Evolutionary conservation across 2,329 filamentous ascomycete species (phyloP).

Genomic region (Thelonectria olida): DNA sequence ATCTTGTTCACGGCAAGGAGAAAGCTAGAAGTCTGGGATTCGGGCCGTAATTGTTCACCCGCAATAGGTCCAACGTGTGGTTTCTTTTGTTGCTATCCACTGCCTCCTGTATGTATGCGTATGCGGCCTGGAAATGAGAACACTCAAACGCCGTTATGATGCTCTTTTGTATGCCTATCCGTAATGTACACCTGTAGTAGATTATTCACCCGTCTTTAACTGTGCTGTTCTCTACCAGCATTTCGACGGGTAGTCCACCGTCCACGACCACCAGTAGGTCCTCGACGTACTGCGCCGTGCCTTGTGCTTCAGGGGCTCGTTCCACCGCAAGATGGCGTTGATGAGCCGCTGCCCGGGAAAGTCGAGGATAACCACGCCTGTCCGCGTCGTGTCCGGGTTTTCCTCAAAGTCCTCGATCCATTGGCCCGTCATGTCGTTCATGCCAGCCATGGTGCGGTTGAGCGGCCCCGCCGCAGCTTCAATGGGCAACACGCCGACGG

Average conservation of each 20-base stretch:
- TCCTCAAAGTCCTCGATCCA: constrained; percentile 49
- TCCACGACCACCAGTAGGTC: neutral
- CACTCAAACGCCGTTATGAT: neutral
- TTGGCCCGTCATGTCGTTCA: constrained; percentile 59
- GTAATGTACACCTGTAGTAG: too few species aligned
- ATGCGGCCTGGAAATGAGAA: too few species aligned
- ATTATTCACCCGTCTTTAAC: too few species aligned
- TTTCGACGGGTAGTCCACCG: neutral
- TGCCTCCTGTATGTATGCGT: too few species aligned
- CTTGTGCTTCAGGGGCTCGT: constrained; percentile 40
- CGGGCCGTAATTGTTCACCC: too few species aligned
- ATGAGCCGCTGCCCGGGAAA: constrained; percentile 57
- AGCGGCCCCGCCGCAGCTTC: constrained; percentile 59
- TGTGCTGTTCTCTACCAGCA: constrained; percentile 2
- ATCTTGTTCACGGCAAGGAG: neutral
- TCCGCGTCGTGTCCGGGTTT: constrained; percentile 41
- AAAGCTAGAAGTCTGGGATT: too few species aligned
- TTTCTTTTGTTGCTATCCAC: too few species aligned
- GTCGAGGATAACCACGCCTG: constrained; percentile 59
- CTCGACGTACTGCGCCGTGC: neutral
- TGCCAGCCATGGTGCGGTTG: constrained; percentile 53
- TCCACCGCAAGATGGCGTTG: constrained; percentile 53
- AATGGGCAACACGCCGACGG: constrained; percentile 58
- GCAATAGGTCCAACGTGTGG: too few species aligned
- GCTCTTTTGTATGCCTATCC: neutral